Evolutionary conservation across 768 basidiomycete species (phyloP), one percentile per base, ranked within the genome.

Genomic region (Russula dissimulans): DNA sequence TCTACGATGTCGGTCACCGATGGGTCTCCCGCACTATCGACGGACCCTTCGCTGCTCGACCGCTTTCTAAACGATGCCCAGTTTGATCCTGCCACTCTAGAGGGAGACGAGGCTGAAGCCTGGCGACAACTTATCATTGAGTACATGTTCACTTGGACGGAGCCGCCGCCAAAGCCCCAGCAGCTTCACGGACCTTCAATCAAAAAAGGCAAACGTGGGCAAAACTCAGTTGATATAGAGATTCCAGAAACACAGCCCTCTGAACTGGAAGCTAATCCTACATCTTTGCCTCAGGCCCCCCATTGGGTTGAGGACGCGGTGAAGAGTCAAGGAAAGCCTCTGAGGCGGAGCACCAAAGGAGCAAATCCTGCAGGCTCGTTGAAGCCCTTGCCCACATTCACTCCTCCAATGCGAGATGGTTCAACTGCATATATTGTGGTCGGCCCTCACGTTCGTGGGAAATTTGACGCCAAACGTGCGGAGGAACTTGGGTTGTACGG

Each of bases 391-490:
- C 63, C 57, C 15, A 22, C 18, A 29, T 59, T 56, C 17, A 39
- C 45, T 5, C 34, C 56, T 5, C 17, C 56, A 44, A 61, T 12
- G 47, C 68, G 52, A 29, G 43, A 51, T 42, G 54, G 62, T 17
- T 65, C 68, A 26, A 54, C 74, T 3, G 68, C 69, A 39, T 81
- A 79, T 57, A 66, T 80, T 18, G 64, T 73, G 22, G 69, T 78
- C 2, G 81, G 79, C 0, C 78, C 81, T 0, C 64, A 65, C 12
- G 69, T 75, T 7, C 71, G 79, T 22, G 83, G 83, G 0, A 91
- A 89, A 70, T 95, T 97, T 68, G 79, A 93, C 61, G 83, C 71
- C 0, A 70, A 74, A 62, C 83, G 81, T 63, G 89, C 93, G 0
- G 67, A 75, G 9, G 79, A 74, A 46, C 75, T 93, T 2, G 85